Evolutionary conservation across 768 basidiomycete species (phyloP).

Genomic region (Mycena belliarum): DNA sequence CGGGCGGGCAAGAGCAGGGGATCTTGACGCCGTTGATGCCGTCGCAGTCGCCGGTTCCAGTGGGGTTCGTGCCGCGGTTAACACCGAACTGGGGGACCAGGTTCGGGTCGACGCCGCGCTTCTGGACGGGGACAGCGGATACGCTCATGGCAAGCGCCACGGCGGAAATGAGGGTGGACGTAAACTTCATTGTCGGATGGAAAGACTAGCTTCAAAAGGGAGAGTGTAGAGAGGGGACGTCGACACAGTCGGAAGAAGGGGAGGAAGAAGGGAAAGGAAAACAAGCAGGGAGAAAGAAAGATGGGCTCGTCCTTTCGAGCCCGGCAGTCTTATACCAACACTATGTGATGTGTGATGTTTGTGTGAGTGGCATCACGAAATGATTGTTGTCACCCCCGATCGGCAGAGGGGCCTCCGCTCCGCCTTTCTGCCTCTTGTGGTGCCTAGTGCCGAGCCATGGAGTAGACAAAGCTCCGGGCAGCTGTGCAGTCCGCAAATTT

Average conservation of each 20-base stretch:
- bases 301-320: neutral
- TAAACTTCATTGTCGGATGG: slow-evolving; percentile 33
- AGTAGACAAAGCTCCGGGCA: too few relatives aligned
- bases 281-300: neutral
- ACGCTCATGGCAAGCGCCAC: slow-evolving; percentile 35
- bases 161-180: slow-evolving; percentile 27
- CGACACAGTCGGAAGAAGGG: slow-evolving; percentile 1
- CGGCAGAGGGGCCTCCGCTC: neutral
- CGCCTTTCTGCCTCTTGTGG: neutral
- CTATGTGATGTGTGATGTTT: neutral
- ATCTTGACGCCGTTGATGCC: slow-evolving; percentile 54
- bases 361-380: neutral
- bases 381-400: neutral
- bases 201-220: slow-evolving; percentile 13
- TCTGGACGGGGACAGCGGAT: slow-evolving; percentile 26
- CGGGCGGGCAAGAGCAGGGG: too few relatives aligned
- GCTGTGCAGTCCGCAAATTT: too few relatives aligned
- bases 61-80: slow-evolving; percentile 2
- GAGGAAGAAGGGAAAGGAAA: neutral
- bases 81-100: slow-evolving; percentile 23
- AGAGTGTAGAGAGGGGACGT: slow-evolving; percentile 1
- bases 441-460: too few relatives aligned
- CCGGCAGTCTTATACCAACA: neutral
- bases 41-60: slow-evolving; percentile 9
- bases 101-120: slow-evolving; percentile 38